A percentile compares a stretch with the other conserved stretches of the same genome.
phyloP scores from a whole-genome alignment of 148 eudicot genomes.

The Arctostaphylos glauca region DNA sequence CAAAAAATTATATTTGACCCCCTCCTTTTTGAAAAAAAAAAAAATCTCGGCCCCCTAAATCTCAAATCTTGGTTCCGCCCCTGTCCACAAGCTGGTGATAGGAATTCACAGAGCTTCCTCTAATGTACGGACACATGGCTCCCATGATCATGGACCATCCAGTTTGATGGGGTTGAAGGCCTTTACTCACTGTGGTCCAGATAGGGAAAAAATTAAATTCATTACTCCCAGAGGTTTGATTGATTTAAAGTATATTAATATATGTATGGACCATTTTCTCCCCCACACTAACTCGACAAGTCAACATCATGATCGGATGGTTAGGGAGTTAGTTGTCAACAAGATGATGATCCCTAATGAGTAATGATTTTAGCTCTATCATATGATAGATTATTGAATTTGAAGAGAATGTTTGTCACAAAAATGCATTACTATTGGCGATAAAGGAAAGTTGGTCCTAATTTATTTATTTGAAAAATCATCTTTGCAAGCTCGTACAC shows the following conservation, averaged over 20 bases:
- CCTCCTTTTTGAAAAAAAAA: too few species aligned
- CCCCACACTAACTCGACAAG: neutral
- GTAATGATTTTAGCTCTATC: too few species aligned
- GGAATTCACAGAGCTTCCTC: neutral
- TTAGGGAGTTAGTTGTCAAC: neutral
- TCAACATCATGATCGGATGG: neutral
- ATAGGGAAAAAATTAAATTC: too few species aligned
- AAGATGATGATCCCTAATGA: neutral
- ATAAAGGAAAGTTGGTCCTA: too few species aligned
- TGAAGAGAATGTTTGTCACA: too few species aligned
- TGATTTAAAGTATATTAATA: neutral
- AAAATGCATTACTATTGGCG: too few species aligned
- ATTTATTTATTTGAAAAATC: too few species aligned
- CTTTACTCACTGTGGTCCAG: neutral
- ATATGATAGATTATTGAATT: too few species aligned
- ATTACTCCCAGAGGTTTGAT: neutral
- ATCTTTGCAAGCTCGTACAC: too few species aligned
- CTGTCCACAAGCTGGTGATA: neutral
- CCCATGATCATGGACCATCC: neutral
- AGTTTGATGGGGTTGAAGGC: neutral
- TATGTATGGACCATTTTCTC: neutral
- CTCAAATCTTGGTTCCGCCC: too few species aligned
- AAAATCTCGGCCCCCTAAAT: too few species aligned
- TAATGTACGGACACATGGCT: neutral
- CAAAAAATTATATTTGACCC: too few species aligned